Percentiles rank a stretch among this genome's conserved stretches.
Evolutionary conservation across 306 rosid species (phyloP).

Genomic region (Crotalaria pallida): DNA sequence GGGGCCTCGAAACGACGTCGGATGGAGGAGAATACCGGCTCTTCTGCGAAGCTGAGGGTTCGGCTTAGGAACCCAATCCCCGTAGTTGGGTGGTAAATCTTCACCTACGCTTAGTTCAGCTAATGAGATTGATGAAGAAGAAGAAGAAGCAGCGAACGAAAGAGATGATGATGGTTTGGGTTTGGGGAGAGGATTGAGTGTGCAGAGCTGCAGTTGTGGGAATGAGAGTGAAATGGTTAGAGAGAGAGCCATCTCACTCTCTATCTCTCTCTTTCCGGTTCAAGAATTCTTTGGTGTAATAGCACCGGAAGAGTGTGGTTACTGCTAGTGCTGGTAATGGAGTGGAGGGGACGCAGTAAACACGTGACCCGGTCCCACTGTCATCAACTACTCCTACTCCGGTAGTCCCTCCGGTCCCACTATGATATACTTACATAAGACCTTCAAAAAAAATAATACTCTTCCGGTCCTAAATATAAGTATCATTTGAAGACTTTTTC

Average conservation of each 20-base stretch:
- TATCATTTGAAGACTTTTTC: too few relatives aligned
- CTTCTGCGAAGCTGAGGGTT: conserved; percentile 50
- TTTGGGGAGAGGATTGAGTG: conserved; percentile 4
- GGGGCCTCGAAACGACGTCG: conserved; percentile 87
- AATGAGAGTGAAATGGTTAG: too few relatives aligned
- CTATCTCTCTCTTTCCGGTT: background rate
- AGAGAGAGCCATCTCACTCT: conserved; percentile 15
- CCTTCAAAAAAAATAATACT: too few relatives aligned
- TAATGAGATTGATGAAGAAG: background rate
- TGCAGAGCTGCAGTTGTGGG: too few relatives aligned
- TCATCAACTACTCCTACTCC: too few relatives aligned
- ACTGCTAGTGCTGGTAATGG: too few relatives aligned
- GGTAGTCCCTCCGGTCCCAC: too few relatives aligned
- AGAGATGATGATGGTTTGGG: background rate
- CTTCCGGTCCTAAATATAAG: too few relatives aligned
- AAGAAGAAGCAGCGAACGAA: background rate
- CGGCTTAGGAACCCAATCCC: conserved; percentile 46
- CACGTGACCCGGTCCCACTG: too few relatives aligned
- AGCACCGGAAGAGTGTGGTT: too few relatives aligned
- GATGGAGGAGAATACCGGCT: conserved; percentile 85
- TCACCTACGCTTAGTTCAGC: conserved; percentile 23
- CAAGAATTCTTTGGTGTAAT: background rate
- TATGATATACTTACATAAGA: too few relatives aligned
- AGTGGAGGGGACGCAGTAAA: background rate
- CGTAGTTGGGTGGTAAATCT: conserved; percentile 60